Base-by-base conservation (phyloP, 1,139 yeast species). In the Hyphopichia wangnamkhiaoensis region DNA sequence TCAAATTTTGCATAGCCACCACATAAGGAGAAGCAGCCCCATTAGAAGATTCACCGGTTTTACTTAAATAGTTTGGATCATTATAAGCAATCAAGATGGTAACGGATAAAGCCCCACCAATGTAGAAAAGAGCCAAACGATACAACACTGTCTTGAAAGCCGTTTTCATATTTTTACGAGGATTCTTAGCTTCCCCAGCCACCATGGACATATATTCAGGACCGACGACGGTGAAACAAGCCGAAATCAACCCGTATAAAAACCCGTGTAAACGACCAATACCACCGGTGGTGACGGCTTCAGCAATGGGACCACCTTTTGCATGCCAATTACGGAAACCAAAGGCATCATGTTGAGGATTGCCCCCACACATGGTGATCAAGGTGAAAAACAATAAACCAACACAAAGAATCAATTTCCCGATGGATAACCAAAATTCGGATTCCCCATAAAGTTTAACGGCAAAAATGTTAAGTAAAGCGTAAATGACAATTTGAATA, bases 131-230 rank as follows among this genome's bases (percentile, higher is more conserved):
- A 0, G 85, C 78, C 52, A 89, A 71, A 50, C 96, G 74, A 56
- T 78, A 77, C 44, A 86, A 80, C 10, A 88, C 93, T 31, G 85
- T 85, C 56, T 80, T 84, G 65, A 80, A 87, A 3, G 96, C 95
- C 33, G 71, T 74, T 17, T 93, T 93, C 60, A 89, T 67, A n/a
- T 79, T 81, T 49, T 77, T 77, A 43, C 95, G 74, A 18, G 96
- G 96, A 53, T 85, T 76, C 25, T 74, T 67, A 3, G 89, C 83
- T 59, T 88, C 96, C 43, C 91, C 93, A 2, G 95, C 93, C 37
- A 82, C 78, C 89, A 86, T 83, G 1, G 90, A 76, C 46, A 88
- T 79, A 53, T 86, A 86, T 59, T 88, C 95, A 2, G 95, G 93
- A 3, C 95, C 95, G 8, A 89, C 90, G 48, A 85, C 78, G 10